Base-by-base conservation (phyloP, 139 green algal genomes). In the Micractinium conductrix region DNA sequence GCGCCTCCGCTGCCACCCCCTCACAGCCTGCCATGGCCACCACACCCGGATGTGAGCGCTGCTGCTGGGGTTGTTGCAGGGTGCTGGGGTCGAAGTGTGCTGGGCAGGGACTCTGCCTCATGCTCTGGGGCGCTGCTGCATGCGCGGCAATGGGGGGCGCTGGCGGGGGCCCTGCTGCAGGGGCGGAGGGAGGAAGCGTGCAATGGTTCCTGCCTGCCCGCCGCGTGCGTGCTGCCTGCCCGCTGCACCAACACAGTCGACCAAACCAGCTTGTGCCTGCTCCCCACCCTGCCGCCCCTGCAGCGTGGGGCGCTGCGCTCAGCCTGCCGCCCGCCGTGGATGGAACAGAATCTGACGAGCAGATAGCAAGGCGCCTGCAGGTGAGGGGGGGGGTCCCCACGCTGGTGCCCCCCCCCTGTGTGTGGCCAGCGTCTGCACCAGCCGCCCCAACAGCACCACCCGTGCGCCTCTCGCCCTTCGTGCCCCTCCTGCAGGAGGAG, bases 361-460 rank as follows among this genome's bases (percentile, higher is more conserved):
- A 68, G 48, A 81, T 81, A 50, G 74, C 74, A 5, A 50, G 74
- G 21, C 74, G 74, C 44, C 55, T 63, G 75, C 48, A 78, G 70
- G 70, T 78, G 70, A 26, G 70, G 1, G 60, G 53, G 53, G 53
- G 24, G 19, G 2, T 16, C 8, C 8, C 53, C 53, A 62, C 19
- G 53, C n/a, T n/a, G n/a, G n/a, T n/a, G n/a, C n/a, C n/a, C n/a
- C n/a, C n/a, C n/a, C n/a, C n/a, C n/a, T n/a, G n/a, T n/a, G n/a
- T n/a, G n/a, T n/a, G n/a, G n/a, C n/a, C n/a, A n/a, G n/a, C n/a
- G n/a, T n/a, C n/a, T n/a, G n/a, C n/a, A n/a, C n/a, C n/a, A n/a
- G n/a, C n/a, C n/a, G n/a, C n/a, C n/a, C n/a, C n/a, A n/a, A n/a
- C n/a, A n/a, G n/a, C n/a, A n/a, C n/a, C n/a, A n/a, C n/a, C n/a